Base-by-base conservation (phyloP, 2,329 filamentous ascomycete species). In the Tolypocladium ophioglossoides region DNA sequence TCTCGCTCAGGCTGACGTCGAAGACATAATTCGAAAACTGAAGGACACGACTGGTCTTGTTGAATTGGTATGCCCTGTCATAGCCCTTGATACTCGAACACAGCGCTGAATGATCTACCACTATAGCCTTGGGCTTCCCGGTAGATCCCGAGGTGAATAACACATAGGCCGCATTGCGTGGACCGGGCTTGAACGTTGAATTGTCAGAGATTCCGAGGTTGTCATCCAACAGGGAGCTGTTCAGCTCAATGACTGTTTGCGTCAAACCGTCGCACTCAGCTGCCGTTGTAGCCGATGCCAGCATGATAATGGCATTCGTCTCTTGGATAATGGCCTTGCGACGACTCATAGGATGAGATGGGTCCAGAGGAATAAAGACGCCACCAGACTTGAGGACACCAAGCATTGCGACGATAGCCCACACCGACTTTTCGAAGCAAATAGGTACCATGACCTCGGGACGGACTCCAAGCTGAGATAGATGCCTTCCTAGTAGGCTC, bases 21-120 rank as follows among this genome's bases (percentile, higher is more conserved):
- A 79, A 80, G 0, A 73, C 74, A 57, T 75, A 78, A 7, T 72
- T 72, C 4, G 75, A 74, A 54, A 77, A 78, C 54, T 79, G 76
- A 48, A 82, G 56, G 8, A 82, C 74, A 3, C 84, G 73, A 9
- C 79, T 79, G 1, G 63, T 64, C 9, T 62, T 64, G 40, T 68
- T 71, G 53, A 80, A 78, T 1, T 72, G 66, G 10, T 81, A 67
- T 0, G 72, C 69, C 2, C 71, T 68, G 0, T 72, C 76, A 59
- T 83, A 75, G 0, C 72, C 72, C 2, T 75, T 55, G 20, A 76
- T 74, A 3, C 75, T 73, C 0, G 79, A 79, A 2, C 77, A 77
- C 11, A 84, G 71, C 2, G 78, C 74, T 0, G 66, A 68, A 60
- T 87, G 84, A 40, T 66, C 59, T 11, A 67, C 54, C 6, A 65